Conservation (phyloP, 1,284 basidiomycete genomes). For the Polyporus tsugae region DNA sequence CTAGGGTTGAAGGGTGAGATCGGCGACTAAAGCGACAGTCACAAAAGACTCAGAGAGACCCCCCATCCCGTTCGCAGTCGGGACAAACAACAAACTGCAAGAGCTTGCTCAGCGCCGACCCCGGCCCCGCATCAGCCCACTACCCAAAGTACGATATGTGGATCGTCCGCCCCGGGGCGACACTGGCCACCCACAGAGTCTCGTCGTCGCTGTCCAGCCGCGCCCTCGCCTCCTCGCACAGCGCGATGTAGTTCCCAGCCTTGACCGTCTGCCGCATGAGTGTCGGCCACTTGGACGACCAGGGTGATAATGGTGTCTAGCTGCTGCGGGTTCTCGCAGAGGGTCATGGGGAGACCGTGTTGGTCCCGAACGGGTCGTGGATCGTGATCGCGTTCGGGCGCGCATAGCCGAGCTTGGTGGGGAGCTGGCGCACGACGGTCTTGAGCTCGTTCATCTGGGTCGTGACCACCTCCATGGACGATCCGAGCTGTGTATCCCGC, state of each 20-base stretch:
- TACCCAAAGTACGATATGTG: not conserved
- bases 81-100: not conserved
- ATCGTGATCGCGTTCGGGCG: constrained; percentile 7
- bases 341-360: constrained; percentile 13
- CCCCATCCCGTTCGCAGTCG: not conserved
- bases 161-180: not conserved
- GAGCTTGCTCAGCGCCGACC: not conserved
- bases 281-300: not conserved
- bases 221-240: not conserved
- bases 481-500: not conserved
- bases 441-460: not conserved
- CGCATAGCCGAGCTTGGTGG: constrained; percentile 11
- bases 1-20: not conserved
- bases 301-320: not conserved
- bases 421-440: constrained; percentile 10
- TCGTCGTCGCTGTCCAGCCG: not conserved
- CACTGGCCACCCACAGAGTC: not conserved
- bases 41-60: not conserved
- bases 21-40: not conserved
- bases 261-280: not conserved
- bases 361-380: constrained; percentile 10
- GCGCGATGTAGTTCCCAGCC: not conserved
- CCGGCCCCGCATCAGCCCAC: not conserved
- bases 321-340: constrained; percentile 2
- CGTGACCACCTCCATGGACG: not conserved